Percentiles rank a stretch among this genome's conserved stretches.
Evolutionary conservation across 352 stramenopile species (phyloP).

Genomic region (Pythium myriotylum): DNA sequence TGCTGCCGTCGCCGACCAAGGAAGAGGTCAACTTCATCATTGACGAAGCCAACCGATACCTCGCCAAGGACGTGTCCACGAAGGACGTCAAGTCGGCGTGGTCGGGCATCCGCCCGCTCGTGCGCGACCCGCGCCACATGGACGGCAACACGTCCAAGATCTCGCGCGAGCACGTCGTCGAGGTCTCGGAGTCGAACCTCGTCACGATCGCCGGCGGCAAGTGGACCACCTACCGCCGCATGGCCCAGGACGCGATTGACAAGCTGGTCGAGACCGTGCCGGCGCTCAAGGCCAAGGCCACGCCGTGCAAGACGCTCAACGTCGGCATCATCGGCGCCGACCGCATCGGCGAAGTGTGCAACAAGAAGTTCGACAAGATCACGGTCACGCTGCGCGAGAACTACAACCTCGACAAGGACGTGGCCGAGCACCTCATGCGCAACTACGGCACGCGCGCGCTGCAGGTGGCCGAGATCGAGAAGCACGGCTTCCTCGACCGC

Average conservation of each 20-base stretch:
- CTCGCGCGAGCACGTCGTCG: constrained; percentile 94
- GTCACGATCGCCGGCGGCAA: constrained; percentile 96
- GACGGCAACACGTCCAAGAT: constrained; percentile 87
- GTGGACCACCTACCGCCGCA: constrained; percentile 97
- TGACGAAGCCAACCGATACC: constrained; percentile 90
- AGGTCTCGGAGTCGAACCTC: constrained; percentile 89
- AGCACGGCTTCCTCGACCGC: constrained; percentile 81
- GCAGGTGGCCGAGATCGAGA: constrained; percentile 93
- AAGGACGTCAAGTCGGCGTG: constrained; percentile 95
- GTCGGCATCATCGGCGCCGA: constrained; percentile 89
- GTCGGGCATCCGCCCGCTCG: constrained; percentile 95
- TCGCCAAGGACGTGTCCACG: constrained; percentile 87
- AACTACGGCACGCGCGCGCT: constrained; percentile 97
- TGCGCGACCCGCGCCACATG: constrained; percentile 88
- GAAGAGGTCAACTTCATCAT: constrained; percentile 96
- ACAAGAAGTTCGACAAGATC: constrained; percentile 97
- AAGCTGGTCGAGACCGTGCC: constrained; percentile 83
- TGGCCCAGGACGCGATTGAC: constrained; percentile 95
- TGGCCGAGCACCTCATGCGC: constrained; percentile 94
- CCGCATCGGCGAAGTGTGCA: constrained; percentile 93
- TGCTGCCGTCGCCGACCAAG: constrained; percentile 92
- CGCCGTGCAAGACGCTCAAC: constrained; percentile 74
- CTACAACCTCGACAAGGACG: constrained; percentile 93
- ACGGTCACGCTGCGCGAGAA: constrained; percentile 92
- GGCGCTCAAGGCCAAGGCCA: constrained; percentile 70